These are phyloP conservation scores for Magnolia changhungtana DNA, from an alignment of 164 flowering plant species.

Conservation along the genomic window DNA sequence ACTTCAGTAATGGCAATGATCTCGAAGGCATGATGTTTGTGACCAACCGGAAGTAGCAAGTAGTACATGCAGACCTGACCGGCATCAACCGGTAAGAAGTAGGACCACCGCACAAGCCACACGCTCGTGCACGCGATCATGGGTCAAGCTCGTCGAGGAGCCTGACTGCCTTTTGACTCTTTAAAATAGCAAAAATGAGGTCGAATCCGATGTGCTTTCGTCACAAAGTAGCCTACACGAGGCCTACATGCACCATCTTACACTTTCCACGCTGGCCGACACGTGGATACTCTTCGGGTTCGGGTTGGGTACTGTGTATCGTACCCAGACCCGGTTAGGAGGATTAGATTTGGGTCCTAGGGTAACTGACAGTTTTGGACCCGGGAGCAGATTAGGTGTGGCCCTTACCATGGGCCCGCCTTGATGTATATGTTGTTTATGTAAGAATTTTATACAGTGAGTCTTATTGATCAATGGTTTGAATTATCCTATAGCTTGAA, in stretches of 20 bases:
- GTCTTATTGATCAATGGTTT: too few species aligned
- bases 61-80: conserved; percentile 1
- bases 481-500: too few species aligned
- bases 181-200: neutral
- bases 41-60: conserved; percentile 26
- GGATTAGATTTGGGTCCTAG: too few species aligned
- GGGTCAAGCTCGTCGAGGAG: neutral
- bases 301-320: too few species aligned
- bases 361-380: too few species aligned
- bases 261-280: too few species aligned
- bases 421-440: too few species aligned
- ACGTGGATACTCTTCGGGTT: too few species aligned
- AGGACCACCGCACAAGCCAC: neutral
- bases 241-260: neutral
- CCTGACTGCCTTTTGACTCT: neutral
- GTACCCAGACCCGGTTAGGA: too few species aligned
- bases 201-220: neutral
- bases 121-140: neutral
- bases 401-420: too few species aligned
- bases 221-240: neutral
- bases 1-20: conserved; percentile 76
- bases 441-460: too few species aligned
- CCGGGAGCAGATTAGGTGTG: too few species aligned
- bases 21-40: conserved; percentile 76
- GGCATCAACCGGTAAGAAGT: conserved; percentile 5